A percentile compares a stretch with the other conserved stretches of the same genome.
These are phyloP conservation scores for Begonia peltatifolia DNA, from an alignment of 306 rosid species.

Conservation along the genomic window DNA sequence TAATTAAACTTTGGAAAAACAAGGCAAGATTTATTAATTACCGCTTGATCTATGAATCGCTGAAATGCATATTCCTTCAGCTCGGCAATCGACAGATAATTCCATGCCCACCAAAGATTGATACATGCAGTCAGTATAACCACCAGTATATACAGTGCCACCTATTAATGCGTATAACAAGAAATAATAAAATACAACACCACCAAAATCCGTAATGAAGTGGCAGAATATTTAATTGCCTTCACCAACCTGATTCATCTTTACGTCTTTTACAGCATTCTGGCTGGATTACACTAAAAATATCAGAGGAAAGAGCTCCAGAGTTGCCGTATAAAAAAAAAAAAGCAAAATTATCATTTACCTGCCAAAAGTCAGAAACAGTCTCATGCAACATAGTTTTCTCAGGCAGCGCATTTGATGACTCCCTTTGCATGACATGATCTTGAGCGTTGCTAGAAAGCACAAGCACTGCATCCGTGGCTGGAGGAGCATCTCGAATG, in stretches of 20 bases:
- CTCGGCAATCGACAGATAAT: conserved; percentile 35
- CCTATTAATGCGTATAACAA: conserved; percentile 27
- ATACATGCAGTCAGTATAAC: conserved; percentile 25
- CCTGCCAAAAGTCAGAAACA: conserved; percentile 11
- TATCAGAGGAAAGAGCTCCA: conserved; percentile 14
- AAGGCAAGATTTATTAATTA: conserved; percentile 19
- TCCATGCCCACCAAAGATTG: conserved; percentile 74
- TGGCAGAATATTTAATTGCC: conserved; percentile 8
- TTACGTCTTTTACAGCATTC: conserved; percentile 24
- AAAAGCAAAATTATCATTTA: conserved; percentile 6
- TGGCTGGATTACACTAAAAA: conserved; percentile 21
- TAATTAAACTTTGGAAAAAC: too few species aligned
- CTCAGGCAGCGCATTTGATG: conserved; percentile 20
- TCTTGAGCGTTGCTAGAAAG: conserved; percentile 20
- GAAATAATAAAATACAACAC: conserved; percentile 7
- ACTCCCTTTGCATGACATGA: conserved; percentile 17
- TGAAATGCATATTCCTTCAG: conserved; percentile 39
- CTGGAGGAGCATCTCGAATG: conserved; percentile 3
- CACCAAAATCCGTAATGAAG: conserved; percentile 10
- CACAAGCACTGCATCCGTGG: conserved; percentile 14
- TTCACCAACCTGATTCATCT: conserved; percentile 51
- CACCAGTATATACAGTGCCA: conserved; percentile 16
- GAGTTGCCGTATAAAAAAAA: conserved; percentile 10
- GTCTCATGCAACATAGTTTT: conserved; percentile 21
- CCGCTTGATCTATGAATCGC: conserved; percentile 76